phyloP scores from a whole-genome alignment of 164 flowering plant genomes.

The Houttuynia cordata region DNA sequence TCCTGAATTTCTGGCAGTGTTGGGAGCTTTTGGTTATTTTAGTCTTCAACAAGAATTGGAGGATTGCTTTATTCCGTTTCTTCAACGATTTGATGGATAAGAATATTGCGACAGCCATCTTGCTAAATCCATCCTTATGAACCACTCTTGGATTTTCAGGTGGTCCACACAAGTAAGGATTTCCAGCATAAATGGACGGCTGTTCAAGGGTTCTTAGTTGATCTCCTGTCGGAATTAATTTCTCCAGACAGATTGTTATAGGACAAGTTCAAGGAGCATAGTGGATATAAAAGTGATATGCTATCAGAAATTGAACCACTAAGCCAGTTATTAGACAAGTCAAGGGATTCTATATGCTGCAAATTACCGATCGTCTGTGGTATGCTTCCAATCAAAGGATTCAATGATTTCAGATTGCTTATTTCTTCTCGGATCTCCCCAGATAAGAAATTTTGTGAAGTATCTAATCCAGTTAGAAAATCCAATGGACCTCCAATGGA shows the following conservation, averaged over 20 bases:
- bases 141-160: not conserved
- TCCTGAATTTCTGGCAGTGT: too few relatives aligned
- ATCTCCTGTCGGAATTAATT: not conserved
- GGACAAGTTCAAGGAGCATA: conserved; percentile 1
- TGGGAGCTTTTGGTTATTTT: too few relatives aligned
- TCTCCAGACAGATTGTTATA: conserved; percentile 2
- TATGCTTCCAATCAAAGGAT: not conserved
- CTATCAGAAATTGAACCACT: not conserved
- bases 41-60: too few relatives aligned
- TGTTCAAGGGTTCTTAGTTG: not conserved
- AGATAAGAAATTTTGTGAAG: too few relatives aligned
- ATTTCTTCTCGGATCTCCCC: too few relatives aligned
- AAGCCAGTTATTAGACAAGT: conserved; percentile 1
- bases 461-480: too few relatives aligned
- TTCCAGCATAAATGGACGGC: not conserved
- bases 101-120: too few relatives aligned
- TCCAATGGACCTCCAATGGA: too few relatives aligned
- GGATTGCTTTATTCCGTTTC: too few relatives aligned
- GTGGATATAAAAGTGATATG: not conserved
- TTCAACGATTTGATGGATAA: too few relatives aligned
- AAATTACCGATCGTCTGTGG: not conserved
- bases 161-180: not conserved
- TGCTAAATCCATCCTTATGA: not conserved
- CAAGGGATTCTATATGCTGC: not conserved
- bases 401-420: too few relatives aligned